Evolutionary conservation across 257 asterid genomes (phyloP), one percentile per base, ranked within the genome.

Genomic region (Penstemon barbatus): DNA sequence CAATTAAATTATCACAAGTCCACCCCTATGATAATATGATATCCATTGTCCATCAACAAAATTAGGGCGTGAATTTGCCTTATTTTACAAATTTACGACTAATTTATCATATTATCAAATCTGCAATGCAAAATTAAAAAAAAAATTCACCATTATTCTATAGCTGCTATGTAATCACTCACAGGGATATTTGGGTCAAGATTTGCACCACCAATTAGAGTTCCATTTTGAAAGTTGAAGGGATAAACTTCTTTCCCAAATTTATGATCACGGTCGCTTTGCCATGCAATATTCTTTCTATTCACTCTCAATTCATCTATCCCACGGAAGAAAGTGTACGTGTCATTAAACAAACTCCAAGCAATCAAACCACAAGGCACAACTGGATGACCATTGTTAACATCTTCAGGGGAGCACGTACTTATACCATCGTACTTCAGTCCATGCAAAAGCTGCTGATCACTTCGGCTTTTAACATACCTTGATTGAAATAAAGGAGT

Each of bases 341-440:
- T 81, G 73, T 89, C 96, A 44, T 87, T 89, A 71, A 89, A 89
- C 80, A 87, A 73, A 72, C 96, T 87, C 95, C 96, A 89, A 4
- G 95, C 89, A 46, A 89, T 74, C 70, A 89, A 79, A 70, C 96
- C 96, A 77, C 96, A 87, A 18, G 96, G 96, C 70, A 87, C 87
- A 68, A 89, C 60, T 18, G 95, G 95, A 62, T 80, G 86, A 59
- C 86, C 91, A 63, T 84, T 69, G 57, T 70, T 62, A 42, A 61
- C 58, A 70, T 81, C 89, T 81, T 89, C 89, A 33, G 96, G 96
- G 44, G 74, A 63, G 45, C 96, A 89, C 6, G 92, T 66, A 74
- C 88, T 65, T 15, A 80, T 69, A 55, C 79, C 82, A 9, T 75
- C 77, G 75, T 83, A 68, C 61, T 70, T 69, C 55, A 82, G 56